A percentile compares a stretch with the other conserved stretches of the same genome.
These are phyloP conservation scores for Apiospora phragmitis DNA, from an alignment of 2,329 filamentous ascomycete genomes.

Conservation along the genomic window DNA sequence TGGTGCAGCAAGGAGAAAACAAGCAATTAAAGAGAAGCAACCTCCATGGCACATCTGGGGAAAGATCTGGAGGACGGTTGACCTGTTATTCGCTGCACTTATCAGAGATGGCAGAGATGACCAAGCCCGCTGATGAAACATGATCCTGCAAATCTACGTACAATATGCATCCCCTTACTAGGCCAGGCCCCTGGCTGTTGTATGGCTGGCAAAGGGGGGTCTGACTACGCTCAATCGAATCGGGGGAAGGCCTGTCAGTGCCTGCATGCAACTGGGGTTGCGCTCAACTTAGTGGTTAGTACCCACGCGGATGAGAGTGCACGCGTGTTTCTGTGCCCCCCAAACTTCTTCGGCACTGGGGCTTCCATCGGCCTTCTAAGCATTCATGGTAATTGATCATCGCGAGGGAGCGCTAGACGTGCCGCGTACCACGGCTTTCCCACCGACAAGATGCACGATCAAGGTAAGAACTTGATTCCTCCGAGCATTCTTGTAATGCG, in stretches of 20 bases:
- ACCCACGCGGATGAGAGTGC: not conserved
- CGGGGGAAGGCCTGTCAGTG: not conserved
- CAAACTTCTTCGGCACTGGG: conserved; percentile 1
- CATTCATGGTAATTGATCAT: conserved; percentile 6
- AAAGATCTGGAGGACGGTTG: not conserved
- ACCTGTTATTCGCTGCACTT: not conserved
- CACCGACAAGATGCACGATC: not conserved
- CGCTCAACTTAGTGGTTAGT: conserved; percentile 1
- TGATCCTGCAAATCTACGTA: not conserved
- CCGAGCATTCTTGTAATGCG: not conserved
- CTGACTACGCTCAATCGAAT: no score
- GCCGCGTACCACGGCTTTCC: not conserved
- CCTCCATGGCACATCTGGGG: not conserved
- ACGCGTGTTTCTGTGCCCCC: conserved; percentile 3
- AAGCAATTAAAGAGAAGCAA: not conserved
- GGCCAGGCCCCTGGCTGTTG: not conserved
- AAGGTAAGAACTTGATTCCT: not conserved
- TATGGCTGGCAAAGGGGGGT: not conserved
- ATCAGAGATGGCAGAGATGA: not conserved
- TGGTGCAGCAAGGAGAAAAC: not conserved
- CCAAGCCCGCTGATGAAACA: not conserved
- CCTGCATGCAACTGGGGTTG: not conserved
- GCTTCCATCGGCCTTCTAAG: not conserved
- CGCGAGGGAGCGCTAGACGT: not conserved
- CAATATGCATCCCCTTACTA: not conserved